Evolutionary conservation across 352 stramenopile genomes (phyloP), one percentile per base, ranked within the genome.

Genomic region (Phytophthora hibernalis): DNA sequence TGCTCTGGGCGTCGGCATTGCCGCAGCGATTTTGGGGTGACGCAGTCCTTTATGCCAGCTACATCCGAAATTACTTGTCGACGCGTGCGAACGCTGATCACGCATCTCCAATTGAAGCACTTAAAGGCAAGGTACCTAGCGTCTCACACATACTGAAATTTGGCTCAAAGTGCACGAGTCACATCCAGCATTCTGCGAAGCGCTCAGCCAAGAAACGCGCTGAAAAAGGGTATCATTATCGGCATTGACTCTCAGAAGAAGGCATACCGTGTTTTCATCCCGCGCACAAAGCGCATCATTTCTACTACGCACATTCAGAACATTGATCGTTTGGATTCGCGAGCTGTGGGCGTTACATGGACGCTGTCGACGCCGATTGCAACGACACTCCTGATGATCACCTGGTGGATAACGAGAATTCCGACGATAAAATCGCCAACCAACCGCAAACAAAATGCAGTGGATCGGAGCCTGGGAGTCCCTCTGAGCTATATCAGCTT

Each of bases 101-200:
- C n/a, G 30, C 26, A 16, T 55, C 30, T 16, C 49, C 28, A 28
- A 44, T 55, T 16, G 49, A 55, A 26, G 49, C 37, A 2, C 31
- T 55, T 3, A 26, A n/a, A 10, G 30, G 49, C 20, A 45, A 55
- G 9, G 16, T 44, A 9, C 30, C 49, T 21, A 13, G 9, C 5
- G 49, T 55, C n/a, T 55, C 49, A 11, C 49, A 43, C 13, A 55
- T 55, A 44, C 49, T 55, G 5, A 44, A 31, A 24, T 55, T 55
- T 35, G 49, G 49, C 3, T 33, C 28, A 3, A 55, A 55, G 12
- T 55, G 49, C 20, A 44, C n/a, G 21, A 51, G 28, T 31, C 28
- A 5, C 28, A 30, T 30, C 28, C 28, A 31, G 12, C 44, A 51
- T 11, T 5, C 44, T 18, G 11, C 52, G 12, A 42, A 50, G 52